Percentiles rank a stretch among this genome's conserved stretches.
Conservation (phyloP, 202 grass and related monocot species). For the Setaria viridis region DNA sequence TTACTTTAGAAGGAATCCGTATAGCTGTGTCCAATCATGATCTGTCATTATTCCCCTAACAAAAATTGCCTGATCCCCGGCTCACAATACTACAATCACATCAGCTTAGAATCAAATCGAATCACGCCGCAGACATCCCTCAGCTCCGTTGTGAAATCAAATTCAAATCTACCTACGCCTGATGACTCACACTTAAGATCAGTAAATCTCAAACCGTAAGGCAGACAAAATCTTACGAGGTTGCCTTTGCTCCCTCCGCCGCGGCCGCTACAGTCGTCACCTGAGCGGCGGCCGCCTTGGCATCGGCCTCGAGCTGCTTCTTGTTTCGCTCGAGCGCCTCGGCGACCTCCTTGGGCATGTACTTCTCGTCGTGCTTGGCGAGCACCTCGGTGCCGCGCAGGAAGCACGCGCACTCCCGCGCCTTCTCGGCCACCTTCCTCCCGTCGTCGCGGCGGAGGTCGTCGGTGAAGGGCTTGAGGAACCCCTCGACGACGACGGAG, state of each 20-base stretch:
- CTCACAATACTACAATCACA: conserved; percentile 34
- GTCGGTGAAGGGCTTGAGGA: conserved; percentile 68
- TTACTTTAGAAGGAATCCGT: conserved; percentile 12
- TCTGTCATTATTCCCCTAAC: conserved; percentile 45
- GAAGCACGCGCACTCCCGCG: conserved; percentile 66
- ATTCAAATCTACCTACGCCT: conserved; percentile 49
- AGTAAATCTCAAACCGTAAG: conserved; percentile 29
- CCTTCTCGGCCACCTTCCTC: conserved; percentile 75
- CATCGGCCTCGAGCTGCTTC: conserved; percentile 69
- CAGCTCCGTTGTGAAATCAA: conserved; percentile 43
- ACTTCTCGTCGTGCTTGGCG: conserved; percentile 99
- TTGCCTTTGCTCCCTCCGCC: conserved; percentile 42
- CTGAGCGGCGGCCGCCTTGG: conserved; percentile 16
- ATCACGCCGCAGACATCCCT: conserved; percentile 10
- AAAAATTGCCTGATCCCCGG: conserved; percentile 40
- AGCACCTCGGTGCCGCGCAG: conserved; percentile 82
- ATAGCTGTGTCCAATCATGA: conserved; percentile 34
- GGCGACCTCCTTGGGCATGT: conserved; percentile 97
- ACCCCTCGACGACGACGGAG: conserved; percentile 91
- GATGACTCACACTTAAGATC: conserved; percentile 52
- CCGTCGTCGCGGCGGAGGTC: conserved; percentile 38
- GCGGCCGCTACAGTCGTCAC: neutral
- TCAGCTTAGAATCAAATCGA: conserved; percentile 38
- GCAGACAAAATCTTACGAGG: conserved; percentile 50
- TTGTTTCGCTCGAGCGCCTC: conserved; percentile 91